A percentile compares a stretch with the other conserved stretches of the same genome.
Evolutionary conservation across 495 filamentous ascomycete genomes (phyloP).

Genomic region (Gamarada debralockiae): DNA sequence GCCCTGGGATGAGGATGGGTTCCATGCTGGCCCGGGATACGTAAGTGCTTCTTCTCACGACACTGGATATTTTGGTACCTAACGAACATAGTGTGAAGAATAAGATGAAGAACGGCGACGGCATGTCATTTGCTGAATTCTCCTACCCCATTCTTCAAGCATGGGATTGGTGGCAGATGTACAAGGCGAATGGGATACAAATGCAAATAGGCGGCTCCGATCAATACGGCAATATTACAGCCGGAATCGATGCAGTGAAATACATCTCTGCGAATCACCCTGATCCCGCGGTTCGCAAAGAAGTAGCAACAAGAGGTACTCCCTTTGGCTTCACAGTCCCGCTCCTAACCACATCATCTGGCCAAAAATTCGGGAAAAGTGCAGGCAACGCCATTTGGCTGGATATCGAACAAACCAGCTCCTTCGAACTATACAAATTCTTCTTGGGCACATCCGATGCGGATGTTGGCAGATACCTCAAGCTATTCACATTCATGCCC

Average conservation of each 20-base stretch:
- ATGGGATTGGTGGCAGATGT: slow-evolving; percentile 96
- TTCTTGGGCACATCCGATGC: slow-evolving; percentile 81
- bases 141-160: slow-evolving; percentile 88
- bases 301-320: slow-evolving; percentile 22
- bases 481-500: slow-evolving; percentile 88
- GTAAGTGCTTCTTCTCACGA: slow-evolving; percentile 45
- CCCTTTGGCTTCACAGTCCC: slow-evolving; percentile 88
- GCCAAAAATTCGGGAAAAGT: slow-evolving; percentile 93
- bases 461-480: slow-evolving; percentile 74
- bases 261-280: slow-evolving; percentile 55
- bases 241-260: slow-evolving; percentile 83
- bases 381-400: slow-evolving; percentile 95
- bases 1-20: slow-evolving; percentile 67
- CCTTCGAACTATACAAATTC: slow-evolving; percentile 85
- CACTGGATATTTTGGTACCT: background rate
- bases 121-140: slow-evolving; percentile 94
- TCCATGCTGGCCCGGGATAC: slow-evolving; percentile 88
- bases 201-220: slow-evolving; percentile 93
- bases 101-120: slow-evolving; percentile 73
- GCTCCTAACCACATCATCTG: slow-evolving; percentile 77
- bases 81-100: slow-evolving; percentile 63
- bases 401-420: slow-evolving; percentile 70
- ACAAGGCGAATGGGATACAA: slow-evolving; percentile 55
- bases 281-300: slow-evolving; percentile 25
- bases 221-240: slow-evolving; percentile 94